Evolutionary conservation across 129 eudicot species (phyloP), one percentile per base, ranked within the genome.

Genomic region (Flaveria trinervia): DNA sequence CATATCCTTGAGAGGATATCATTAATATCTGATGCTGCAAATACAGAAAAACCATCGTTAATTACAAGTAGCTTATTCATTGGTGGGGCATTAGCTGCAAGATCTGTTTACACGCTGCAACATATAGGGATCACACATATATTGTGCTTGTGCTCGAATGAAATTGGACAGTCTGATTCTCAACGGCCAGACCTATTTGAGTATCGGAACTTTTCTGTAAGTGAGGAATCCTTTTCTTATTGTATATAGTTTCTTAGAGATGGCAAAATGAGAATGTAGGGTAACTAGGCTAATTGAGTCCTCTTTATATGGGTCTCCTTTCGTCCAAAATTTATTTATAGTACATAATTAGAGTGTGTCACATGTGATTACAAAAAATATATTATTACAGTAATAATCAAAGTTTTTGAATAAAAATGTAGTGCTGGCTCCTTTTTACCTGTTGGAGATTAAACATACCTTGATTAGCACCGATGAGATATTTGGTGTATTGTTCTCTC

Each of bases 11-110:
- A 91, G 85, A 86, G 97, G 84, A 91, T 89, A 83, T 80, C 93
- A 28, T 80, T 95, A 65, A 91, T 95, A 85, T 91, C 94, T 20
- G 96, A 95, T 86, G 99, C 97, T 81, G 97, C 88, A 73, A 95
- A 91, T 77, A 91, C 99, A 13, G 99, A 95, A 82, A 91, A 85
- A 54, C 97, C 99, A 65, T 88, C 99, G 20, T 69, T 60, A 41
- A 56, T 95, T 60, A 79, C 89, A 71, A 73, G 77, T 50, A 57
- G 81, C 82, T 43, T 89, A 77, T 95, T 86, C 83, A 95, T 91
- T 66, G 97, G 99, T 73, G 99, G 99, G 65, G 97, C 99, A 9
- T 85, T 95, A 54, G 96, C 97, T 74, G 99, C 99, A 17, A 91
- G 99, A 91, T 95, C 99, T 73, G 79, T 89, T 22, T 80, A 86